Base-by-base conservation (phyloP, 768 basidiomycete species). In the Mycena kentingensis region DNA sequence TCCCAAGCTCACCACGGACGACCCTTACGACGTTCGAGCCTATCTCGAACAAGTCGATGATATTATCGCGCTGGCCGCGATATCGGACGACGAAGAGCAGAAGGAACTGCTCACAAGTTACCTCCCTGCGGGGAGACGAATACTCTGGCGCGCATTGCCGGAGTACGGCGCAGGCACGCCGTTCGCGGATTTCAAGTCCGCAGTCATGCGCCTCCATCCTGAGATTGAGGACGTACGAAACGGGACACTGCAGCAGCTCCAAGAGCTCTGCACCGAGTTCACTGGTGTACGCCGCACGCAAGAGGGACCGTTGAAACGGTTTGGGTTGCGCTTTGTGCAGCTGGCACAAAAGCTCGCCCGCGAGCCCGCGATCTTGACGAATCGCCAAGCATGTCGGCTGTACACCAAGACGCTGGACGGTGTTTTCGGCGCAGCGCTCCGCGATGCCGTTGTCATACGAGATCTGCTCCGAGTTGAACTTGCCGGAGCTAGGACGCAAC, bases 331-430 rank as follows among this genome's bases (percentile, higher is more conserved):
- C 10, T 52, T 38, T 26, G 12, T 26, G 13, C 15, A 34, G 3
- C 27, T 52, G n/a, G 51, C 46, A 3, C 45, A 46, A 29, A 52
- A 52, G 18, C 51, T 52, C 3, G 39, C 32, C 16, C 12, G 31
- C 15, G 25, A 38, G 6, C 51, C 51, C 11, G 51, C 49, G 12
- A 50, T 50, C 16, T 39, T 49, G 21, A 15, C 41, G 48, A 43
- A 51, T 21, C 42, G 44, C 13, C 41, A 51, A 18, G 50, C 50
- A 2, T 51, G 50, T 21, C 41, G 41, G 3, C 43, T 27, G 5
- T 52, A 52, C 16, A 34, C 46, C 12, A 37, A 45, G n/a, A 29
- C 43, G 18, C 43, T 51, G 8, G 50, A 51, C 34, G 34, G 50
- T 11, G 24, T 51, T 51, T 21, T 32, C 51, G 10, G 51, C 45